Evolutionary conservation across 192 early-diverging fungal genomes (phyloP), one percentile per base, ranked within the genome.

Genomic region (Gryganskiella cystojenkinii): DNA sequence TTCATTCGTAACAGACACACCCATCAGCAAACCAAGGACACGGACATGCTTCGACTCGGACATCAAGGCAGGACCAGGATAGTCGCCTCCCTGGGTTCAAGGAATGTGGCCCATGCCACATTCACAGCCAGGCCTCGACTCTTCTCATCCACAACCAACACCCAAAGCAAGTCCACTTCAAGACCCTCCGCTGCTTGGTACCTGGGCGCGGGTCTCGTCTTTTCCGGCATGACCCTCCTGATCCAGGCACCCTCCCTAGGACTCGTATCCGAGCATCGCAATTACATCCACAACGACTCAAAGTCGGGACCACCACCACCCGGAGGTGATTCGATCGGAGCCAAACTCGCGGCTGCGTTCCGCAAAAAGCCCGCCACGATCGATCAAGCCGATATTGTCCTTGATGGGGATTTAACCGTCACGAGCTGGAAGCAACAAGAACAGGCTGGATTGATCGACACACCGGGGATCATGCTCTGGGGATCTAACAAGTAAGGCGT

Each of bases 361-460:
- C 20, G 40, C 15, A 59, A 64, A 46, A 64, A 63, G 67, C 74
- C 61, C 1, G 33, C 42, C 22, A n/a, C 49, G 2, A 25, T 69
- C 1, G 61, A 78, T 25, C 74, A 78, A 30, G 47, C 34, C 1
- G 74, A 78, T 11, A 68, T 78, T 58, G 60, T 64, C 7, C 61
- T 78, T 27, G 74, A 78, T 42, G 64, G 33, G 3, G 67, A 68
- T 54, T 37, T 78, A 30, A 78, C 74, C 0, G 61, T 78, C 34
- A 78, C 74, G 6, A 78, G 74, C 56, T 78, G 74, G 74, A 78
- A 78, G 61, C 74, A 78, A 43, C 60, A 69, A 60, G 74, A 78
- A 46, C 74, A 78, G 30, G 44, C 25, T 34, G 61, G 33, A 10
- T 31, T 78, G 31, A 37, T 78, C 61, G 68, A 44, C n/a, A 25